These are phyloP conservation scores for Coprinellus aureogranulatus DNA, from an alignment of 768 basidiomycete genomes.

Conservation along the genomic window DNA sequence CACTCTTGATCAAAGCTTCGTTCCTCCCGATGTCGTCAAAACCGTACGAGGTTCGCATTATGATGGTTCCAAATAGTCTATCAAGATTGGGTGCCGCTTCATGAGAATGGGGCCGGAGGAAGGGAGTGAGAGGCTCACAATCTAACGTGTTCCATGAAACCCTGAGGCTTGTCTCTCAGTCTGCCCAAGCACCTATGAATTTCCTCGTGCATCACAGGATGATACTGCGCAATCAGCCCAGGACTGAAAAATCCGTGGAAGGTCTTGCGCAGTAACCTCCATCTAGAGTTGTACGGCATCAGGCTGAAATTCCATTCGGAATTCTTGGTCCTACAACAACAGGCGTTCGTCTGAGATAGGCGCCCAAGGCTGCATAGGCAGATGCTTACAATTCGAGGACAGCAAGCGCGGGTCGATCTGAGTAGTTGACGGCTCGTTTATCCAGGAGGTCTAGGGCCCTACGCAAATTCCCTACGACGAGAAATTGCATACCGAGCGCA, in stretches of 20 bases:
- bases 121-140: neutral
- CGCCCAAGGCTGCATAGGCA: neutral
- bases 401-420: neutral
- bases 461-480: slow-evolving; percentile 6
- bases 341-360: neutral
- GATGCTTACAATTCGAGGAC: slow-evolving; percentile 1
- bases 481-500: slow-evolving; percentile 5
- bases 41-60: slow-evolving; percentile 31
- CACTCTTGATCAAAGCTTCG: slow-evolving; percentile 22
- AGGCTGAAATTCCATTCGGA: neutral
- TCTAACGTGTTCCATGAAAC: neutral
- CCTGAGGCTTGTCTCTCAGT: neutral
- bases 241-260: slow-evolving; percentile 17
- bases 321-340: neutral
- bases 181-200: neutral
- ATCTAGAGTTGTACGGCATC: slow-evolving; percentile 38
- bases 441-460: slow-evolving; percentile 17
- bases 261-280: slow-evolving; percentile 43
- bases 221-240: slow-evolving; percentile 6
- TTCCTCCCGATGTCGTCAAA: slow-evolving; percentile 21
- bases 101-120: neutral
- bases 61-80: slow-evolving; percentile 32
- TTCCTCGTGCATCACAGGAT: slow-evolving; percentile 6
- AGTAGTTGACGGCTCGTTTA: slow-evolving; percentile 15
- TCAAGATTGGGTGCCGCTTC: neutral